Base-by-base conservation (phyloP, 2,329 filamentous ascomycete genomes). In the Plectosphaerella sp. region DNA sequence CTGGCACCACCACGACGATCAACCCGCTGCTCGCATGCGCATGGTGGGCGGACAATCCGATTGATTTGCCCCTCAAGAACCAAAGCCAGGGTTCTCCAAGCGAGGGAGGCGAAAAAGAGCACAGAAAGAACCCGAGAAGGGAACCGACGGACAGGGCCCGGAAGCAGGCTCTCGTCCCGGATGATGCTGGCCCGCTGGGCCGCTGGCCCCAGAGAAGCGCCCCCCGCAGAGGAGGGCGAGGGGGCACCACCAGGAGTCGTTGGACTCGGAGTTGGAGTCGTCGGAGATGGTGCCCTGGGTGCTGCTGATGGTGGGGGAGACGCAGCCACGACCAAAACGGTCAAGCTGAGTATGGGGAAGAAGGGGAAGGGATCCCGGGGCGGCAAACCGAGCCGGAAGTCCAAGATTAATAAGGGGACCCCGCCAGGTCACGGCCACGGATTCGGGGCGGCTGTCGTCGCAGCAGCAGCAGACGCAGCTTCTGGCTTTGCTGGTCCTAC, bases 171-270 rank as follows among this genome's bases (percentile, higher is more conserved):
- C 37, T 41, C 37, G 15, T 18, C 53, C 50, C 54, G 54, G 53
- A 57, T 56, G 55, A 54, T 56, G 49, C 51, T 56, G 52, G 55
- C 55, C 54, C 55, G 54, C 49, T 57, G 52, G 55, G 54, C 54
- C 52, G 52, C 52, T 54, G 55, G 55, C 49, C 55, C 55, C 49
- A 57, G 51, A 11, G 53, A 53, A 50, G 51, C 55, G 47, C 55
- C 45, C 53, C 53, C 53, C 50, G 48, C 53, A 51, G 28, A 25
- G 50, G 48, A 33, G 25, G 53, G 47, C n/a, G 42, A 48, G n/a
- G 43, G 24, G 45, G 51, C 35, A 12, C 41, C 35, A 41, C 33
- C 28, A 43, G 52, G 5, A 22, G 22, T 22, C 5, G 5, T 24
- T 36, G 45, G 18, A 14, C 22, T 22, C 22, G 45, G 35, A 48